These are phyloP conservation scores for Aspergillus oerlinghausenensis DNA, from an alignment of 2,329 filamentous ascomycete species.

Conservation along the genomic window DNA sequence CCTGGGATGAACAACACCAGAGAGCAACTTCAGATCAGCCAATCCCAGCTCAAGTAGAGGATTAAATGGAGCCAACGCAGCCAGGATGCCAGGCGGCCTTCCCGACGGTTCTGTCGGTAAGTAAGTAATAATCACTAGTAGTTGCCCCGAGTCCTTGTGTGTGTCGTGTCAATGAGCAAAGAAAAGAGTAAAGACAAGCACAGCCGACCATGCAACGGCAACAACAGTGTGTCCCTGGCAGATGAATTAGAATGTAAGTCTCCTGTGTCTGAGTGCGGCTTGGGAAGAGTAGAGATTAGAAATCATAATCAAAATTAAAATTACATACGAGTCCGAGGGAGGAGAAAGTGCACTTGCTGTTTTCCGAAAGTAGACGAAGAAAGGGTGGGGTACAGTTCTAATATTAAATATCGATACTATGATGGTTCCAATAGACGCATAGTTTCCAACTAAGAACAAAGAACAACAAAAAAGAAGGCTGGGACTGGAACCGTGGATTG, in stretches of 20 bases:
- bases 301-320: background rate
- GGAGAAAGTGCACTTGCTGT: no score
- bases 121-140: background rate
- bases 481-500: background rate
- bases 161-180: background rate
- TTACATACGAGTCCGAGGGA: no score
- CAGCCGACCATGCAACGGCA: background rate
- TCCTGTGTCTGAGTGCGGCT: background rate
- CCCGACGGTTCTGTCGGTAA: background rate
- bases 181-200: background rate
- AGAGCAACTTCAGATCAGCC: background rate
- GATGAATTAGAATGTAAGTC: background rate
- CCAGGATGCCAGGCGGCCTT: background rate
- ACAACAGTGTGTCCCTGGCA: background rate
- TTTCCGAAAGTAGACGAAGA: no score
- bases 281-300: background rate
- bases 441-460: no score
- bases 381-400: background rate
- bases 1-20: background rate
- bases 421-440: no score
- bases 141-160: background rate
- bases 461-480: background rate
- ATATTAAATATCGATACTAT: no score
- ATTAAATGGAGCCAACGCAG: background rate
- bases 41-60: background rate